These are phyloP conservation scores for Phyllosticta citriasiana DNA, from an alignment of 2,329 filamentous ascomycete species.

Conservation along the genomic window DNA sequence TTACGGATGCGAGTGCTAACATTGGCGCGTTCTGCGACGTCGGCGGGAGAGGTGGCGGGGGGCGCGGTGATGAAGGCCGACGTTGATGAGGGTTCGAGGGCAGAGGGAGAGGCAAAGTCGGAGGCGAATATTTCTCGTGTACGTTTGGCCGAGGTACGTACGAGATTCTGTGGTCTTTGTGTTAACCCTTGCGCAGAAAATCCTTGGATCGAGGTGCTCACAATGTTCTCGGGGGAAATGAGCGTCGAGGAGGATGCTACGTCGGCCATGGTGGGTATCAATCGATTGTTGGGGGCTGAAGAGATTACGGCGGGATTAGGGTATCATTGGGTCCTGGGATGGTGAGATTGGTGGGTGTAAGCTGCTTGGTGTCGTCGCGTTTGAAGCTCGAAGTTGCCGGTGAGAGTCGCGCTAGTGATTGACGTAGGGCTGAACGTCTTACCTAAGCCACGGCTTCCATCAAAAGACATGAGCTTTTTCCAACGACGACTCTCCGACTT, in stretches of 20 bases:
- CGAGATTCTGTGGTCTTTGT: conserved; percentile 2
- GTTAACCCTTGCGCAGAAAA: neutral
- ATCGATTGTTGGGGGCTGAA: neutral
- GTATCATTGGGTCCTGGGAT: neutral
- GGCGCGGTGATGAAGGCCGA: conserved; percentile 33
- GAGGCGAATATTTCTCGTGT: conserved; percentile 45
- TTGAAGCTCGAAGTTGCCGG: neutral
- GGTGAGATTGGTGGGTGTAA: neutral
- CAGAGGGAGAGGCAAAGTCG: conserved; percentile 37
- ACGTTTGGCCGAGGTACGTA: conserved; percentile 41
- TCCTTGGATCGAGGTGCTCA: neutral
- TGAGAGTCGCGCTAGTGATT: neutral
- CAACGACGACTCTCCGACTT: neutral
- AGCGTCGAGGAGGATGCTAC: conserved; percentile 3
- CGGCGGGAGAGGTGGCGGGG: conserved; percentile 33
- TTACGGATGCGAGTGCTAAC: conserved; percentile 51
- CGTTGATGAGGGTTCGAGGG: conserved; percentile 32
- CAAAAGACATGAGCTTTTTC: neutral
- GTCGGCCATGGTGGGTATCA: conserved; percentile 8
- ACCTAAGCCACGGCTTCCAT: neutral
- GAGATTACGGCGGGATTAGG: neutral
- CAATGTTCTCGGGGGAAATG: conserved; percentile 2
- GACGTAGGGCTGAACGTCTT: neutral
- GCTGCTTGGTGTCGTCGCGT: neutral
- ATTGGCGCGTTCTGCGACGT: conserved; percentile 36